These are phyloP conservation scores for Stylosanthes scabra DNA, from an alignment of 331 rosid species.

Conservation along the genomic window DNA sequence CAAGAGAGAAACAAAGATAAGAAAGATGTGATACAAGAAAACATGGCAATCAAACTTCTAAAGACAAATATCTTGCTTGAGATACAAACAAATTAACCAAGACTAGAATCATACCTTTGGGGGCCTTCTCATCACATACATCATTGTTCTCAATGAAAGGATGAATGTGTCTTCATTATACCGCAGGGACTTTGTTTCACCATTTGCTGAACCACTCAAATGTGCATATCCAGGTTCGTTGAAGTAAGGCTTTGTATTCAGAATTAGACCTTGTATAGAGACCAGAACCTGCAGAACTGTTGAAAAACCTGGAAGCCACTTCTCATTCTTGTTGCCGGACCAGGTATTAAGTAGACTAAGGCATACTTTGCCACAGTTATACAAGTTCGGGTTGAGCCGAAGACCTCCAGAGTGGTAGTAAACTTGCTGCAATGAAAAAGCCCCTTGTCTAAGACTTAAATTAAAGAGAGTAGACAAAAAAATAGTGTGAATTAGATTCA, in stretches of 20 bases:
- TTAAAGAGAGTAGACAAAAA: slow-evolving; percentile 18
- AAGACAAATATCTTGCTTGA: slow-evolving; percentile 6
- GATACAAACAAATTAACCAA: slow-evolving; percentile 24
- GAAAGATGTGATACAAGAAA: background rate
- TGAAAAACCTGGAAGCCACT: slow-evolving; percentile 81
- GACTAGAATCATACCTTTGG: slow-evolving; percentile 73
- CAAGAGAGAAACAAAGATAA: no score
- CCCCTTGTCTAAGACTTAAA: slow-evolving; percentile 32
- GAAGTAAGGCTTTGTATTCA: slow-evolving; percentile 86
- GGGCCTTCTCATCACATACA: slow-evolving; percentile 68
- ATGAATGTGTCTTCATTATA: slow-evolving; percentile 78
- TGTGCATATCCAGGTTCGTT: slow-evolving; percentile 82
- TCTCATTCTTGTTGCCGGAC: slow-evolving; percentile 76
- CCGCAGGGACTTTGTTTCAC: slow-evolving; percentile 57
- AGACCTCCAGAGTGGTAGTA: slow-evolving; percentile 91
- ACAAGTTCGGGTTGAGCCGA: slow-evolving; percentile 89
- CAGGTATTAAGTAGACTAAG: slow-evolving; percentile 97
- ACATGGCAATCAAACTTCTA: slow-evolving; percentile 3
- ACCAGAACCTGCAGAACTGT: slow-evolving; percentile 93
- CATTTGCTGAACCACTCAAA: slow-evolving; percentile 56
- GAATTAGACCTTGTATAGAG: slow-evolving; percentile 88
- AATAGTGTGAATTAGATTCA: background rate
- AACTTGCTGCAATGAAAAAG: slow-evolving; percentile 59
- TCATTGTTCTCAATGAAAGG: slow-evolving; percentile 81
- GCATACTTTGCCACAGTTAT: slow-evolving; percentile 83